A percentile compares a stretch with the other conserved stretches of the same genome.
Conservation (phyloP, 2,329 filamentous ascomycete genomes). For the Westerdykella ornata region DNA sequence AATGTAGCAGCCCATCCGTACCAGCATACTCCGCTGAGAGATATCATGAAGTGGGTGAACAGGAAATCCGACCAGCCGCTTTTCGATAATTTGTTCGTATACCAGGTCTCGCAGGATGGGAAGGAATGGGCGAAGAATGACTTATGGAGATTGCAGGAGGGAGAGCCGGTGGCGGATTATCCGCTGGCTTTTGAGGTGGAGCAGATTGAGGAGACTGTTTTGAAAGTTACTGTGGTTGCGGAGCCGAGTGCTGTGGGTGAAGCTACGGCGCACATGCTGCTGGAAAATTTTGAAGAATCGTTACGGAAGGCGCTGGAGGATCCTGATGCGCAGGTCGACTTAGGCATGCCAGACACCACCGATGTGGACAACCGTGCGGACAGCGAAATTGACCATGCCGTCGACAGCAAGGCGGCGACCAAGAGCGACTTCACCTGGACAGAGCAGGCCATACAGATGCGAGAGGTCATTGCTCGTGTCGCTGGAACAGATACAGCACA, state of each 20-base stretch:
- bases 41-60: conserved; percentile 73
- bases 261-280: conserved; percentile 33
- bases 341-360: neutral
- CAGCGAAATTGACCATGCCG: neutral
- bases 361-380: neutral
- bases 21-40: conserved; percentile 71
- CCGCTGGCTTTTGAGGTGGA: conserved; percentile 71
- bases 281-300: conserved; percentile 40
- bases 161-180: conserved; percentile 53
- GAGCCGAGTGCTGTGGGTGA: conserved; percentile 43
- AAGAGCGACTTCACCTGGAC: conserved; percentile 53
- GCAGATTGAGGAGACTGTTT: conserved; percentile 41
- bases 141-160: conserved; percentile 50
- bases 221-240: conserved; percentile 56
- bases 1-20: conserved; percentile 62
- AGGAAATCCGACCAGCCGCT: conserved; percentile 44
- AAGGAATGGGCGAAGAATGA: conserved; percentile 18
- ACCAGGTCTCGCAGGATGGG: conserved; percentile 49
- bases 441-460: conserved; percentile 47
- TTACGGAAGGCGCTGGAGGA: conserved; percentile 35
- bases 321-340: conserved; percentile 19
- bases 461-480: conserved; percentile 57
- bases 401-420: too few species aligned
- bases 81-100: conserved; percentile 79
- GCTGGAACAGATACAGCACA: conserved; percentile 48